phyloP scores from a whole-genome alignment of 345 rosid species.

The Bruguiera parviflora region DNA sequence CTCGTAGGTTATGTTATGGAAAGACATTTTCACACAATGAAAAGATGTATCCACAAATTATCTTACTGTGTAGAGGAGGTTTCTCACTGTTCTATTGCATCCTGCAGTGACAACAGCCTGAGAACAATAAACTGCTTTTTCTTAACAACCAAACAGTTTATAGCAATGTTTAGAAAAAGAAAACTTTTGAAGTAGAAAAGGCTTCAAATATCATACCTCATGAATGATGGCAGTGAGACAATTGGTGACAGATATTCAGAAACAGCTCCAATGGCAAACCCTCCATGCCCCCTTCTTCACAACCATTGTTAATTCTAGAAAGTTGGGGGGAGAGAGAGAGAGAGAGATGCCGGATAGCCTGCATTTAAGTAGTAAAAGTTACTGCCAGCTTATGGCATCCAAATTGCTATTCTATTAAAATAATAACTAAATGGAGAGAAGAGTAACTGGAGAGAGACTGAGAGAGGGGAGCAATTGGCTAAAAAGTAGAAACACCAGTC shows the following conservation, averaged over 20 bases:
- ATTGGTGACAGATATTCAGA: constrained; percentile 45
- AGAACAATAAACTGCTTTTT: neutral
- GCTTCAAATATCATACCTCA: constrained; percentile 46
- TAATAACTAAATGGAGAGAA: too few species aligned
- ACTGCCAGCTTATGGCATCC: too few species aligned
- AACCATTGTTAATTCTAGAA: too few species aligned
- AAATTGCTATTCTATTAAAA: too few species aligned
- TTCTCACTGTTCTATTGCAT: constrained; percentile 68
- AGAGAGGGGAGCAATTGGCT: neutral
- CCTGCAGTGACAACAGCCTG: constrained; percentile 84
- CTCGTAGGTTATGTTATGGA: neutral
- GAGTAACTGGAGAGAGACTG: too few species aligned
- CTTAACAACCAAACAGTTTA: neutral
- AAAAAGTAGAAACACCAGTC: too few species aligned
- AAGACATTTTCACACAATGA: too few species aligned
- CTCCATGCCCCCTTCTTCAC: neutral
- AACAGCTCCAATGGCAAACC: too few species aligned
- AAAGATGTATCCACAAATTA: neutral
- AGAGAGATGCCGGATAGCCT: too few species aligned
- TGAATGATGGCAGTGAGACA: constrained; percentile 72
- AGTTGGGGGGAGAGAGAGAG: too few species aligned
- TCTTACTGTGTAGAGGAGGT: constrained; percentile 70
- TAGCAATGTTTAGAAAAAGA: neutral
- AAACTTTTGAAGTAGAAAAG: neutral
- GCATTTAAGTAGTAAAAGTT: too few species aligned